Conservation (phyloP, 352 stramenopile species). For the Phytophthora lateralis region DNA sequence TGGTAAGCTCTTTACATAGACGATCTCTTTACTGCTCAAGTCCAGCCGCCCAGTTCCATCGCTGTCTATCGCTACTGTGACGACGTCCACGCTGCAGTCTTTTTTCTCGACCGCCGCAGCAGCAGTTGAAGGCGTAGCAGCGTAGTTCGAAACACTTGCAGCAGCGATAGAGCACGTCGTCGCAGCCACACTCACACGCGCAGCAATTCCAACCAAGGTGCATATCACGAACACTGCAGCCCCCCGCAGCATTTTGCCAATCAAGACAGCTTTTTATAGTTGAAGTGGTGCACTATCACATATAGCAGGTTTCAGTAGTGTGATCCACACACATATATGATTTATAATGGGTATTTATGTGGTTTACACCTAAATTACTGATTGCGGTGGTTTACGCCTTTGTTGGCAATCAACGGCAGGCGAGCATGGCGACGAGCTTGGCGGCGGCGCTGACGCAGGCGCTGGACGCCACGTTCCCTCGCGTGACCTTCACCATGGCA, state of each 20-base stretch:
- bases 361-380: not conserved
- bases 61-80: slow-evolving; percentile 19
- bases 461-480: slow-evolving; percentile 71
- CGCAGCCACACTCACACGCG: slow-evolving; percentile 1
- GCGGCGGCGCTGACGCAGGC: slow-evolving; percentile 48
- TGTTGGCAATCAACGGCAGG: slow-evolving; percentile 12
- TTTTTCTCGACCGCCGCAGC: slow-evolving; percentile 26
- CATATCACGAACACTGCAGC: not conserved
- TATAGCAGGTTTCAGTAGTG: slow-evolving; percentile 8
- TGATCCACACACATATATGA: slow-evolving; percentile 3
- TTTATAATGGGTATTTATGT: slow-evolving; percentile 9
- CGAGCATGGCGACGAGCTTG: slow-evolving; percentile 28
- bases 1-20: slow-evolving; percentile 38
- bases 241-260: slow-evolving; percentile 4
- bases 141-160: slow-evolving; percentile 25
- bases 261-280: slow-evolving; percentile 10
- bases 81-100: slow-evolving; percentile 30
- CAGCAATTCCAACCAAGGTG: not conserved
- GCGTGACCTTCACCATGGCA: slow-evolving; percentile 80
- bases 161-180: slow-evolving; percentile 6
- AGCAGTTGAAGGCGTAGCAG: slow-evolving; percentile 4
- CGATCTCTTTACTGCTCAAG: slow-evolving; percentile 32
- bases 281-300: slow-evolving; percentile 14
- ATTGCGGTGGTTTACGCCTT: slow-evolving; percentile 1
- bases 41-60: slow-evolving; percentile 26